Evolutionary conservation across 2,329 filamentous ascomycete species (phyloP).

Genomic region (Atkinsonella texensis): DNA sequence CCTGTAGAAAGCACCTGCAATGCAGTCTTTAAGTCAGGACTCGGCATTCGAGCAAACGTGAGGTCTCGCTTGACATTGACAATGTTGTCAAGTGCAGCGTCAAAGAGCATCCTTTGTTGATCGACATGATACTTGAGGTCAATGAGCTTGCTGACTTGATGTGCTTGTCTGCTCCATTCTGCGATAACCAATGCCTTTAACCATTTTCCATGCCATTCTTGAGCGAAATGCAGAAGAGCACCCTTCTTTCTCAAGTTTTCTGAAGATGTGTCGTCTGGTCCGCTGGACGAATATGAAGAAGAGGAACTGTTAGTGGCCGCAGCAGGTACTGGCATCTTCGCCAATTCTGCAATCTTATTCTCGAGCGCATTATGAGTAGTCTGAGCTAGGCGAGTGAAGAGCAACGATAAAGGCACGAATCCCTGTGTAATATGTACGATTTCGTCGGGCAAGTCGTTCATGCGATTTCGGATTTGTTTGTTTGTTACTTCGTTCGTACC

Average conservation of each 20-base stretch:
- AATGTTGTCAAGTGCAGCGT: slow-evolving; percentile 47
- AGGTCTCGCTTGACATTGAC: slow-evolving; percentile 64
- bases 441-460: slow-evolving; percentile 49
- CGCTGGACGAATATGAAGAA: slow-evolving; percentile 14
- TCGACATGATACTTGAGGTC: slow-evolving; percentile 71
- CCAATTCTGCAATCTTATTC: slow-evolving; percentile 57
- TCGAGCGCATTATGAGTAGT: slow-evolving; percentile 69
- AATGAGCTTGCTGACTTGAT: slow-evolving; percentile 75
- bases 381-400: slow-evolving; percentile 72
- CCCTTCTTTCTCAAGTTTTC: slow-evolving; percentile 69
- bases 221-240: slow-evolving; percentile 62
- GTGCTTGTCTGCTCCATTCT: slow-evolving; percentile 74
- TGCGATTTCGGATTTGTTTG: slow-evolving; percentile 14
- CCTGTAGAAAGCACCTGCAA: slow-evolving; percentile 74
- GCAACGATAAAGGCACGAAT: slow-evolving; percentile 61
- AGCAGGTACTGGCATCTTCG: slow-evolving; percentile 50
- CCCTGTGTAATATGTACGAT: slow-evolving; percentile 61
- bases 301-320: slow-evolving; percentile 38
- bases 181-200: slow-evolving; percentile 85
- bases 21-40: slow-evolving; percentile 84
- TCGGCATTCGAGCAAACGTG: slow-evolving; percentile 62
- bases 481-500: background rate
- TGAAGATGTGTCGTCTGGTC: slow-evolving; percentile 42
- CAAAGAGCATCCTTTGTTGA: slow-evolving; percentile 47
- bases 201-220: slow-evolving; percentile 73